Evolutionary conservation across 2,329 filamentous ascomycete genomes (phyloP).

Genomic region (Plectosphaerella plurivora): DNA sequence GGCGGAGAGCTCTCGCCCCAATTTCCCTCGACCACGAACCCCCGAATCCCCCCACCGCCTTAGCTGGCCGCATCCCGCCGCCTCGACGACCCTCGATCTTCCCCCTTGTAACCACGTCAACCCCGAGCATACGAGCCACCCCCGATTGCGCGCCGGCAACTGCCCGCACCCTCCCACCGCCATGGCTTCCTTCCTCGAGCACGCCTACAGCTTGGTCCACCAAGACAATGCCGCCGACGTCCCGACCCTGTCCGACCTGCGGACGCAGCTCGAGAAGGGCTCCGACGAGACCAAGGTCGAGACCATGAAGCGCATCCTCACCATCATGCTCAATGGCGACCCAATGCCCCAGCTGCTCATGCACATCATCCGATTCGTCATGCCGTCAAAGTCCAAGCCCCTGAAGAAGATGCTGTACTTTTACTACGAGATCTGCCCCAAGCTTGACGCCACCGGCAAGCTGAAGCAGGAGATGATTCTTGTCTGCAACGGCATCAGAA

Average conservation of each 20-base stretch:
- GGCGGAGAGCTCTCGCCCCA: constrained; percentile 4
- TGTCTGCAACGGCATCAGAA: constrained; percentile 97
- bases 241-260: constrained; percentile 84
- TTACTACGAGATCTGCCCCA: constrained; percentile 98
- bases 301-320: constrained; percentile 94
- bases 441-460: constrained; percentile 87
- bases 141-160: constrained; percentile 13
- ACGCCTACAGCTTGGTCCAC: constrained; percentile 94
- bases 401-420: constrained; percentile 98
- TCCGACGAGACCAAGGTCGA: constrained; percentile 90
- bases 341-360: constrained; percentile 93
- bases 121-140: constrained; percentile 9
- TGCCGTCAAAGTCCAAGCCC: constrained; percentile 95
- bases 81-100: constrained; percentile 12
- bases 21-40: constrained; percentile 4
- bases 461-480: constrained; percentile 99
- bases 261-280: constrained; percentile 89
- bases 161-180: constrained; percentile 31
- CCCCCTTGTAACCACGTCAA: constrained; percentile 13
- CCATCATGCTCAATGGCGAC: constrained; percentile 97
- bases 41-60: constrained; percentile 16
- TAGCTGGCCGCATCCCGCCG: constrained; percentile 14
- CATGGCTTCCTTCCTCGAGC: constrained; percentile 94
- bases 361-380: constrained; percentile 99
- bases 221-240: constrained; percentile 95